Evolutionary conservation across 1,284 basidiomycete genomes (phyloP), one percentile per base, ranked within the genome.

Genomic region (Cryptococcus jaspeensis): DNA sequence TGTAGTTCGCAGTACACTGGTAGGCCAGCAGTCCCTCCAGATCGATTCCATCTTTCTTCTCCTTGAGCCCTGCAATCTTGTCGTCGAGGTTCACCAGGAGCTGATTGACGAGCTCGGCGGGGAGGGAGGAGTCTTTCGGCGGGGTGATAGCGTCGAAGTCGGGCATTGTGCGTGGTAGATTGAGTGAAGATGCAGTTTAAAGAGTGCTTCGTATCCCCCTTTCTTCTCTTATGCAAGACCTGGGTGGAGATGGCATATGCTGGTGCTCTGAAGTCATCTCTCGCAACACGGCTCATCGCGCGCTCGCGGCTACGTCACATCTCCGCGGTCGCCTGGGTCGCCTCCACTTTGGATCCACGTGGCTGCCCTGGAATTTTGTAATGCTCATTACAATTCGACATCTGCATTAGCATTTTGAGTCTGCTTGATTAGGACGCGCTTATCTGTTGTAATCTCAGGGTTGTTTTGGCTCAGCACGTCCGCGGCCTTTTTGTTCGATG

Each of bases 41-140:
- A 59, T 80, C 78, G 35, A 76, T 48, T 25, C 64, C 56, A 3
- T 52, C 54, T 22, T 55, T 47, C 25, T 52, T 50, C 15, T 15
- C 42, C 60, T 64, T 65, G 52, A 72, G 50, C 15, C 61, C 44
- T 37, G 57, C 53, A 47, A 74, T 61, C 53, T 74, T 55, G 28
- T 63, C 37, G 55, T 74, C 62, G 60, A 80, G 67, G 47, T 78
- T 63, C 62, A 80, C 76, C 20, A 77, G 64, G 16, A 81, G 76
- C 50, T 75, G 59, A 15, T 52, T 55, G 50, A 78, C 65, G 20
- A 76, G 23, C 3, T 67, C 68, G 1, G 58, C 55, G 13, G 73
- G 67, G 22, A 79, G 72, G 18, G 66, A 67, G 11, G 75, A 77
- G 9, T 73, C 53, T 58, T 75, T 75, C 18, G 77, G 75, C 16